Evolutionary conservation across 306 rosid genomes (phyloP).

Genomic region (Vigna unguiculata): DNA sequence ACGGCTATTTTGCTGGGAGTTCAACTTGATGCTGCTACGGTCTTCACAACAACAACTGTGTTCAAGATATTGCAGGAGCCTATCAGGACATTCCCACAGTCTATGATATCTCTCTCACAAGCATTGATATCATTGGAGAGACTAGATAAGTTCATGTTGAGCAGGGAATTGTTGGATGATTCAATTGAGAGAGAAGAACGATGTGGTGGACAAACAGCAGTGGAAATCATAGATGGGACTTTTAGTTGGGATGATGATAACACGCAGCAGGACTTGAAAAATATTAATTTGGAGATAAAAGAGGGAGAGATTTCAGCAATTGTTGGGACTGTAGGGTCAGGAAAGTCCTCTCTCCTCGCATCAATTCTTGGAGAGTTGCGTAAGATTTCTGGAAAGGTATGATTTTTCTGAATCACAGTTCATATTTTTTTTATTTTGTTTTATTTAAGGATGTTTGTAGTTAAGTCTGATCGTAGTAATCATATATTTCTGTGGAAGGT

Average conservation of each 20-base stretch:
- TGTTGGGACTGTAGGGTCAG: conserved; percentile 89
- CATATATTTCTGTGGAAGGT: conserved; percentile 51
- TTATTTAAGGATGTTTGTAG: background rate
- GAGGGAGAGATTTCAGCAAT: conserved; percentile 71
- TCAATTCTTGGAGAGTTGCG: conserved; percentile 85
- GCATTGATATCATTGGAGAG: conserved; percentile 77
- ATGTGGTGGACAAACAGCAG: conserved; percentile 50
- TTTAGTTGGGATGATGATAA: conserved; percentile 84
- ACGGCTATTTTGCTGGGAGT: conserved; percentile 68
- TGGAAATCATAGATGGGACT: conserved; percentile 63
- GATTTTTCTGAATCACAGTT: conserved; percentile 23
- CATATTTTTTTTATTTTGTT: no score
- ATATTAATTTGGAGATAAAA: conserved; percentile 56
- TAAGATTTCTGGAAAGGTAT: conserved; percentile 72
- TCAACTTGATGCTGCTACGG: conserved; percentile 72
- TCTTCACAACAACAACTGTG: conserved; percentile 74
- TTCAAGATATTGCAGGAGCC: conserved; percentile 80
- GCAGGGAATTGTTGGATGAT: conserved; percentile 60
- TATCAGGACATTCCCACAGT: conserved; percentile 76
- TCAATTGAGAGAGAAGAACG: conserved; percentile 62
- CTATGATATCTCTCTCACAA: conserved; percentile 73
- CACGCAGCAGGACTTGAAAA: conserved; percentile 55
- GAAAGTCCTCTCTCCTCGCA: conserved; percentile 81
- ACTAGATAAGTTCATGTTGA: conserved; percentile 70
- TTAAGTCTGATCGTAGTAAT: conserved; percentile 16